Evolutionary conservation across 768 basidiomycete species (phyloP).

Genomic region (Calocybe cyanea): DNA sequence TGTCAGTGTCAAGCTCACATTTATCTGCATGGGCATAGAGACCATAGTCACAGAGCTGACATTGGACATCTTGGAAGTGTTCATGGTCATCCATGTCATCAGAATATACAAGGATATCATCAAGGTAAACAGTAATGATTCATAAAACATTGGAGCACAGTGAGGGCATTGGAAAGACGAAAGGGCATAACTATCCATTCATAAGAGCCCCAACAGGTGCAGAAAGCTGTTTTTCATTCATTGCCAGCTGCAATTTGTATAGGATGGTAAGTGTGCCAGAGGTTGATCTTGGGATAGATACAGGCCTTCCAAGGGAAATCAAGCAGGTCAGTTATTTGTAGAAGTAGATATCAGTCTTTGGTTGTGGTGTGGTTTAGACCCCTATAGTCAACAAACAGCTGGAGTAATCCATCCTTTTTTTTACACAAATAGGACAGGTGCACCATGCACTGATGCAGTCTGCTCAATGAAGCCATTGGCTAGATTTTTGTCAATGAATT

Average conservation of each 20-base stretch:
- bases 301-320: constrained; percentile 19
- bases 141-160: background rate
- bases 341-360: constrained; percentile 33
- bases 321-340: constrained; percentile 27
- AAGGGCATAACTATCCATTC: constrained; percentile 36
- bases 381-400: constrained; percentile 21
- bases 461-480: constrained; percentile 17
- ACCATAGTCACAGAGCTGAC: too few relatives aligned
- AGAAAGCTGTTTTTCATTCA: constrained; percentile 40
- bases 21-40: too few relatives aligned
- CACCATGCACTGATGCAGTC: constrained; percentile 5
- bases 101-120: too few relatives aligned
- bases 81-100: too few relatives aligned
- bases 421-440: constrained; percentile 23
- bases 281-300: constrained; percentile 29
- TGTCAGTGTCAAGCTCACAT: too few relatives aligned
- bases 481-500: constrained; percentile 27
- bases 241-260: constrained; percentile 32
- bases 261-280: constrained; percentile 30
- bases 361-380: constrained; percentile 28
- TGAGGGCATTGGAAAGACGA: constrained; percentile 9
- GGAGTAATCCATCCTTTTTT: constrained; percentile 12
- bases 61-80: too few relatives aligned
- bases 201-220: constrained; percentile 29
- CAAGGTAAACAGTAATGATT: too few relatives aligned